Evolutionary conservation across 1,284 basidiomycete genomes (phyloP).

Genomic region (Cronartium quercuum): DNA sequence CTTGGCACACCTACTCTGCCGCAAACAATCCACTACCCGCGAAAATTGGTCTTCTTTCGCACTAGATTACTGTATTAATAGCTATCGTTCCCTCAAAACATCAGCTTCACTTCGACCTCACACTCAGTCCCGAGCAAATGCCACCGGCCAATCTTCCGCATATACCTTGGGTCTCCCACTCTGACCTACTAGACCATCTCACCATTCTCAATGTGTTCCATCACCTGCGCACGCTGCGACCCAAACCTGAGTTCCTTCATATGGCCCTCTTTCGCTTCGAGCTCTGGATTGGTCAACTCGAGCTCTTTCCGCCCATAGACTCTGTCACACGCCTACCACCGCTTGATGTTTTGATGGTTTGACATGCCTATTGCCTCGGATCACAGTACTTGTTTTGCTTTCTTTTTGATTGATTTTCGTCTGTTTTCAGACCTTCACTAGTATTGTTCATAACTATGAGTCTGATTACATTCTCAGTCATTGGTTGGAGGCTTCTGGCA

Average conservation of each 20-base stretch:
- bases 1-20: neutral
- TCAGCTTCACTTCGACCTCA: neutral
- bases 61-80: neutral
- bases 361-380: conserved; percentile 42
- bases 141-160: neutral
- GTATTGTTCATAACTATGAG: neutral
- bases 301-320: neutral
- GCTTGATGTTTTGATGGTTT: conserved; percentile 42
- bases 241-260: neutral
- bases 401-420: neutral
- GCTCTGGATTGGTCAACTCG: neutral
- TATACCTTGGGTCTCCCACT: neutral
- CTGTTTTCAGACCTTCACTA: neutral
- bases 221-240: neutral
- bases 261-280: neutral
- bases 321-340: conserved; percentile 30
- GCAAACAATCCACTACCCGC: neutral
- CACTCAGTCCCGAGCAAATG: neutral
- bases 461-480: neutral
- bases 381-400: conserved; percentile 14
- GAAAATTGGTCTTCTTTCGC: neutral
- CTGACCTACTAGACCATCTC: neutral
- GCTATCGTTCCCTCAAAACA: no score
- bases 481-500: neutral
- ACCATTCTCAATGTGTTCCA: neutral